Evolutionary conservation across 805 yeast species (phyloP), one percentile per base, ranked within the genome.

Genomic region (Starmerella tilneyi): DNA sequence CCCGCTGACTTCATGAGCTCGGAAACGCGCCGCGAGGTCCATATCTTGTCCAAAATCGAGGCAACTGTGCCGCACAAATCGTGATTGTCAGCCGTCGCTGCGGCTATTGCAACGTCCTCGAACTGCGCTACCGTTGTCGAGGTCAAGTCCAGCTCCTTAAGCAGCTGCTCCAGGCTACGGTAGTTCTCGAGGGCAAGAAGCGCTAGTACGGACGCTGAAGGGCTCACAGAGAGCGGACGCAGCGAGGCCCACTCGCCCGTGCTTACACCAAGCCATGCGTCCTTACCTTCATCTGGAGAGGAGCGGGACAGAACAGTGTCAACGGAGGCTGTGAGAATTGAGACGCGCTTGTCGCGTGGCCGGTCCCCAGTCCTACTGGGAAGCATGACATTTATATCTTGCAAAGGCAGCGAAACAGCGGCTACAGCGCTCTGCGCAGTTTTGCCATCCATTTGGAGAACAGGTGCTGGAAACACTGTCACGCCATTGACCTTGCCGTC

Each of bases 81-180:
- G 2, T 9, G 17, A 9, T 39, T 20, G 3, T 35, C 17, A 3
- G 26, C 41, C 6, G 35, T 5, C 12, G 47, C 37, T 8, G 16
- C 15, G 16, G 21, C 17, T 5, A 50, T 45, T 3, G 47, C 49
- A 22, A 50, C 21, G 16, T 48, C 45, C 30, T 50, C 54, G 17
- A 48, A 27, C 11, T 13, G 26, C 6, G 43, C 32, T 4, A 50
- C 20, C 13, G 36, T 29, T 2, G 22, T 12, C 16, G 30, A 23
- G 17, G 29, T 22, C 2, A 1, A 16, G 19, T 26, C 41, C 9
- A 23, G 11, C 1, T 6, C 17, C 9, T 19, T 27, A 11, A 44
- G 20, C 2, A 34, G 23, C 11, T 29, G 15, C 8, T 50, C 51
- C 3, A 45, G 7, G 5, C 21, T n/a, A 5, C 13, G 7, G 12